Conservation (phyloP, 1,284 basidiomycete species). For the Microbotryum saponariae region DNA sequence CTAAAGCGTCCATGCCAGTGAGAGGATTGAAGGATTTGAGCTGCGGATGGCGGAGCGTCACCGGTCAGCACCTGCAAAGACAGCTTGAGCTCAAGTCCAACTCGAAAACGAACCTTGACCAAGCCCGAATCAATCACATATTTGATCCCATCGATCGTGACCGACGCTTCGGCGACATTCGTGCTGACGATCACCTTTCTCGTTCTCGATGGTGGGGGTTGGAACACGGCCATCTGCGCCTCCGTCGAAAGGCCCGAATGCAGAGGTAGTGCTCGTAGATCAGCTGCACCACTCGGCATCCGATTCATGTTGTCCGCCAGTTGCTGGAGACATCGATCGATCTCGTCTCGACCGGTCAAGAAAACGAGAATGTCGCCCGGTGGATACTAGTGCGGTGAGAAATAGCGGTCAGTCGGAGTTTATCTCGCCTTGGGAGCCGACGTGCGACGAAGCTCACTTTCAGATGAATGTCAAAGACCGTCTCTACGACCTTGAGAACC, state of each 20-base stretch:
- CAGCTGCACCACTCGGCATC: conserved; percentile 51
- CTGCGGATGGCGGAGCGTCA: conserved; percentile 13
- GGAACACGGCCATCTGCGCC: conserved; percentile 80
- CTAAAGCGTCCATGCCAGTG: conserved; percentile 40
- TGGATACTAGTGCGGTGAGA: conserved; percentile 34
- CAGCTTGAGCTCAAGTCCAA: conserved; percentile 17
- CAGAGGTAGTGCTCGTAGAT: conserved; percentile 58
- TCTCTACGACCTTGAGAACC: conserved; percentile 39
- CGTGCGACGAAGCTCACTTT: conserved; percentile 49
- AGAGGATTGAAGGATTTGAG: conserved; percentile 38
- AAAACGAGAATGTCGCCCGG: conserved; percentile 47
- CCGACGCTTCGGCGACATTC: conserved; percentile 94
- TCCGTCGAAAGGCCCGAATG: conserved; percentile 79
- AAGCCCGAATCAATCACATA: conserved; percentile 94
- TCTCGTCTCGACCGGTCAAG: conserved; percentile 43
- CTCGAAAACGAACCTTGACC: conserved; percentile 60
- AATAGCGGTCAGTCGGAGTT: neutral
- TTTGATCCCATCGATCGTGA: conserved; percentile 90
- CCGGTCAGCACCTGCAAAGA: neutral
- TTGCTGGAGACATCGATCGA: conserved; percentile 70
- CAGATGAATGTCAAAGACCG: conserved; percentile 43
- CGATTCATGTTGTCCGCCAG: conserved; percentile 67
- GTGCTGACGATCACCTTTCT: conserved; percentile 90
- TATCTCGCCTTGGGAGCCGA: too few species aligned
- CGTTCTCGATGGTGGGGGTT: conserved; percentile 59